phyloP scores from a whole-genome alignment of 2,329 filamentous ascomycete genomes.

The Epichloe baconii region DNA sequence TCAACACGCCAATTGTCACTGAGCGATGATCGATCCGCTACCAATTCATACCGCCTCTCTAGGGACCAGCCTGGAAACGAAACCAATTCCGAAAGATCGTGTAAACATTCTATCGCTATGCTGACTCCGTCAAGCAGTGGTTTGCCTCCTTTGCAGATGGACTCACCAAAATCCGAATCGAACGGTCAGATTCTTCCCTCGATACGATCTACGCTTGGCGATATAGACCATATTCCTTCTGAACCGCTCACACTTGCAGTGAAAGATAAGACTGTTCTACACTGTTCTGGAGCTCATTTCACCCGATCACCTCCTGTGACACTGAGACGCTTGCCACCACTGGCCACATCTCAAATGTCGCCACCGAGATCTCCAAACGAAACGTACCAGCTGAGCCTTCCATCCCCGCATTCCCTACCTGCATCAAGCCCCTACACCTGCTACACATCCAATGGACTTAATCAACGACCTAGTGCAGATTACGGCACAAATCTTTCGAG shows the following conservation, averaged over 20 bases:
- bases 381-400: constrained; percentile 28
- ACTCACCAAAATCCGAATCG: constrained; percentile 21
- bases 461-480: constrained; percentile 26
- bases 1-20: constrained; percentile 21
- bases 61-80: constrained; percentile 2
- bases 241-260: constrained; percentile 19
- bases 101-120: constrained; percentile 13
- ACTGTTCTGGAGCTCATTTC: constrained; percentile 14
- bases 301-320: constrained; percentile 22
- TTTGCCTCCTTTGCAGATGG: constrained; percentile 25
- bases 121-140: constrained; percentile 16
- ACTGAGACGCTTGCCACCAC: constrained; percentile 18
- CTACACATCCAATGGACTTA: constrained; percentile 16
- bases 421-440: constrained; percentile 27
- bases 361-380: constrained; percentile 40
- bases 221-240: constrained; percentile 19
- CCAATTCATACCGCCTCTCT: constrained; percentile 3
- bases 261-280: constrained; percentile 16
- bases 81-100: constrained; percentile 8
- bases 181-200: constrained; percentile 26
- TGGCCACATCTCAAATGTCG: constrained; percentile 20
- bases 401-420: constrained; percentile 33
- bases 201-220: constrained; percentile 24
- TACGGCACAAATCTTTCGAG: constrained; percentile 30
- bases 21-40: constrained; percentile 17